These are phyloP conservation scores for Parathielavia hyrcaniae DNA, from an alignment of 495 filamentous ascomycete genomes.

Conservation along the genomic window DNA sequence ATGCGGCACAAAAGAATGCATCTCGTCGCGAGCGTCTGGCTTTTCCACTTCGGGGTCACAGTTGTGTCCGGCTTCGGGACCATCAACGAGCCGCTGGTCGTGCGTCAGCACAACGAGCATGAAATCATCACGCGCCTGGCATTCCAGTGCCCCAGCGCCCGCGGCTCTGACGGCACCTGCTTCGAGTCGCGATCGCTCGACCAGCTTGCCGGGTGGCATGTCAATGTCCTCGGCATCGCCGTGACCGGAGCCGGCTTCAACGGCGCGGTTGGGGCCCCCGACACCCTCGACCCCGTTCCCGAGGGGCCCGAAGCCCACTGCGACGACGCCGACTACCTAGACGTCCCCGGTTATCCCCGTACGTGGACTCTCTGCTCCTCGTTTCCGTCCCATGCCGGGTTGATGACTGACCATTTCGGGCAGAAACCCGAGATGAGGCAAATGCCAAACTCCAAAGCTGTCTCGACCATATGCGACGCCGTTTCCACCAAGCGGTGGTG, in stretches of 20 bases:
- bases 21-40: neutral
- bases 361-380: no score
- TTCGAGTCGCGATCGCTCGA: conserved; percentile 29
- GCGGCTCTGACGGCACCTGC: conserved; percentile 26
- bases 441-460: conserved; percentile 24
- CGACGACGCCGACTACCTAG: conserved; percentile 31
- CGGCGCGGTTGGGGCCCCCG: conserved; percentile 29
- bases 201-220: conserved; percentile 28
- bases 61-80: conserved; percentile 22
- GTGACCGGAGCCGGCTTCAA: conserved; percentile 25
- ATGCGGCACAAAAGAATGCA: neutral
- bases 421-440: conserved; percentile 16
- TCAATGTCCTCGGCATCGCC: conserved; percentile 20
- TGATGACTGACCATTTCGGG: no score
- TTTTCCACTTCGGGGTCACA: neutral
- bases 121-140: conserved; percentile 31
- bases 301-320: conserved; percentile 30
- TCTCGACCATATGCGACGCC: conserved; percentile 26
- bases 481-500: conserved; percentile 22
- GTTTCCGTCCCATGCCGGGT: no score
- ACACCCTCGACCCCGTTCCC: conserved; percentile 28
- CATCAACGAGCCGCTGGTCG: conserved; percentile 25
- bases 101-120: conserved; percentile 31
- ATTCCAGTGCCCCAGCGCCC: conserved; percentile 25
- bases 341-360: conserved; percentile 26